Evolutionary conservation across 441 rosid genomes (phyloP).

Genomic region (Populus hybrid): DNA sequence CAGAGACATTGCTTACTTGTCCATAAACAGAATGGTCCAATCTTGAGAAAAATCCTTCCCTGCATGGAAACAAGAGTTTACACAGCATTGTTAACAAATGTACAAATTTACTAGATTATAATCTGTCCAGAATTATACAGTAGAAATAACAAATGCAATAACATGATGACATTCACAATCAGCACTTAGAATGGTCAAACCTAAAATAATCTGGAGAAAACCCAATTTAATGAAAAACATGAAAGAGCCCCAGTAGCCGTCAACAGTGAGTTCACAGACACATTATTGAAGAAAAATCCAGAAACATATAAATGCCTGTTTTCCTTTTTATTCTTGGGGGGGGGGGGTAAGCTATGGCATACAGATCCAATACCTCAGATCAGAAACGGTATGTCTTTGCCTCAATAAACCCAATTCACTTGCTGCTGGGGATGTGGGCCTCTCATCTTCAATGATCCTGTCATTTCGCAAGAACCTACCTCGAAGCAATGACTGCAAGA

Average conservation of each 20-base stretch:
- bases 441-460: slow-evolving; percentile 47
- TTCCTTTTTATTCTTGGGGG: neutral
- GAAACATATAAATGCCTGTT: neutral
- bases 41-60: slow-evolving; percentile 88
- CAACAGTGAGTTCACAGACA: neutral
- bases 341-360: neutral
- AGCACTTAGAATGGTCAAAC: neutral
- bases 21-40: slow-evolving; percentile 55
- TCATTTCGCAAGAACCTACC: slow-evolving; percentile 91
- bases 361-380: slow-evolving; percentile 64
- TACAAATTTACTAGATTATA: neutral
- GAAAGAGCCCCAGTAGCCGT: neutral
- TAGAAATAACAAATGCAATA: neutral
- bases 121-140: neutral
- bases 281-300: neutral
- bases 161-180: neutral
- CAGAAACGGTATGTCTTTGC: slow-evolving; percentile 87
- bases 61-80: slow-evolving; percentile 19
- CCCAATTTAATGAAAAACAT: neutral
- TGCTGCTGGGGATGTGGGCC: slow-evolving; percentile 70
- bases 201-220: neutral
- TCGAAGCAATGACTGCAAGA: slow-evolving; percentile 75
- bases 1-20: slow-evolving; percentile 50
- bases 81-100: neutral
- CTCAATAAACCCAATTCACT: slow-evolving; percentile 85